phyloP scores from a whole-genome alignment of 2,329 filamentous ascomycete genomes.

The Epichloe scottii region DNA sequence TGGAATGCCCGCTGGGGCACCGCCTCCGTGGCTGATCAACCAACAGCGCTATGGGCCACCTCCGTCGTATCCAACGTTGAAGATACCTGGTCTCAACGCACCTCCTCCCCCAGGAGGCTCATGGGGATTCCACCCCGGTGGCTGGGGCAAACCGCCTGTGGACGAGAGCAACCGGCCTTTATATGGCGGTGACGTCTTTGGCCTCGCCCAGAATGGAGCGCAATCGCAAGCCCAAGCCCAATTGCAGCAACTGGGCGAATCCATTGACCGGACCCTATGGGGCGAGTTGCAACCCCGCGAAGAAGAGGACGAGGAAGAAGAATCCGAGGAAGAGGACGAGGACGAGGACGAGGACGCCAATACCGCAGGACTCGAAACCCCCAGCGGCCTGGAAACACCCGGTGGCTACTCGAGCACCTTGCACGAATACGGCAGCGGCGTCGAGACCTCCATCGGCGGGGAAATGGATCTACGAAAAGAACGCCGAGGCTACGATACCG shows the following conservation, averaged over 20 bases:
- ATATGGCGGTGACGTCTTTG: constrained; percentile 91
- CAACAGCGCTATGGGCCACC: constrained; percentile 89
- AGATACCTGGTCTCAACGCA: constrained; percentile 87
- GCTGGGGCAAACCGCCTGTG: constrained; percentile 90
- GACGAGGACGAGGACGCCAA: constrained; percentile 46
- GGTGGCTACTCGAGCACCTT: constrained; percentile 69
- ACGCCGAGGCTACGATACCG: constrained; percentile 74
- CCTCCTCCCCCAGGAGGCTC: constrained; percentile 77
- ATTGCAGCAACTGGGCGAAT: constrained; percentile 46
- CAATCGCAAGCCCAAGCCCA: constrained; percentile 26
- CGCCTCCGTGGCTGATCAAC: constrained; percentile 94
- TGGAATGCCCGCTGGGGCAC: constrained; percentile 83
- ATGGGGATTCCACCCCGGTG: constrained; percentile 93
- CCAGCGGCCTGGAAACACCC: constrained; percentile 67
- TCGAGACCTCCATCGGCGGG: constrained; percentile 63
- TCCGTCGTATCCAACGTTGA: constrained; percentile 88
- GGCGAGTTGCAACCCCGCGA: constrained; percentile 76
- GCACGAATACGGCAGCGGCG: constrained; percentile 62
- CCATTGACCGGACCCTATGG: constrained; percentile 80
- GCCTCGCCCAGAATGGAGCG: constrained; percentile 42
- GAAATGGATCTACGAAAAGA: constrained; percentile 85
- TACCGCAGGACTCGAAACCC: constrained; percentile 56
- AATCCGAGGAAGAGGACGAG: constrained; percentile 17
- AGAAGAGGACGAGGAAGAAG: constrained; percentile 61
- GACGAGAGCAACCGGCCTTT: constrained; percentile 87